Conservation (phyloP, 768 basidiomycete genomes). For the Mycena sanguinolenta region DNA sequence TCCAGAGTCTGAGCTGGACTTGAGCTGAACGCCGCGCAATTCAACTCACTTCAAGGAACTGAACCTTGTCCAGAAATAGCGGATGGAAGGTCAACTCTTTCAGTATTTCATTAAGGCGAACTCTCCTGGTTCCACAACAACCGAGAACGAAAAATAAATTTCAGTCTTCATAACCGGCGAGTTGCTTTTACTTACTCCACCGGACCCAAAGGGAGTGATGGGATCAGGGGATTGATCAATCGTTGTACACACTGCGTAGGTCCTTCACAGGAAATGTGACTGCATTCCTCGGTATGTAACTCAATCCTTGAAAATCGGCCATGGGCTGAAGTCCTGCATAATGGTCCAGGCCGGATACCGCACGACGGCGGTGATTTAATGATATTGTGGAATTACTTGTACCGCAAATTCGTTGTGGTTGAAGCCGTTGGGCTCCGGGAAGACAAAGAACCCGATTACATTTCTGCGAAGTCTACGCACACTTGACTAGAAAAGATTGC, state of each 20-base stretch:
- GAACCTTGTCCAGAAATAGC: no score
- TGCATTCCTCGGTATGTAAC: conserved; percentile 17
- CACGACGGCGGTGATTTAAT: background rate
- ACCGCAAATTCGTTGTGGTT: conserved; percentile 8
- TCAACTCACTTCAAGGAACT: no score
- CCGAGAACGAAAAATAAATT: no score
- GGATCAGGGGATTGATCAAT: no score
- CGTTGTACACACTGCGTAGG: background rate
- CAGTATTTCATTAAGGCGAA: no score
- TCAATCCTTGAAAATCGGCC: background rate
- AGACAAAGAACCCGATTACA: background rate
- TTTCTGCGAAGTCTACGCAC: background rate
- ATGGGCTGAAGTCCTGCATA: background rate
- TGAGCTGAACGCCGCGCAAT: no score
- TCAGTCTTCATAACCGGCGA: no score
- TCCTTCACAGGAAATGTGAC: conserved; percentile 12
- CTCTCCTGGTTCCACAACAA: no score
- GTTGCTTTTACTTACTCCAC: no score
- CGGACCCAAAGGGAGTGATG: no score
- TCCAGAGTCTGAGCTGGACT: no score
- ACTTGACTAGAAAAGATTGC: conserved; percentile 18
- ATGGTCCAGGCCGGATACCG: background rate
- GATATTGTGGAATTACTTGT: conserved; percentile 13
- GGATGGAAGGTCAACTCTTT: no score
- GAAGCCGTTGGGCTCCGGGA: conserved; percentile 2